A percentile compares a stretch with the other conserved stretches of the same genome.
These are phyloP conservation scores for Rhizophagus sp. DNA, from an alignment of 192 early-diverging fungal genomes.

Conservation along the genomic window DNA sequence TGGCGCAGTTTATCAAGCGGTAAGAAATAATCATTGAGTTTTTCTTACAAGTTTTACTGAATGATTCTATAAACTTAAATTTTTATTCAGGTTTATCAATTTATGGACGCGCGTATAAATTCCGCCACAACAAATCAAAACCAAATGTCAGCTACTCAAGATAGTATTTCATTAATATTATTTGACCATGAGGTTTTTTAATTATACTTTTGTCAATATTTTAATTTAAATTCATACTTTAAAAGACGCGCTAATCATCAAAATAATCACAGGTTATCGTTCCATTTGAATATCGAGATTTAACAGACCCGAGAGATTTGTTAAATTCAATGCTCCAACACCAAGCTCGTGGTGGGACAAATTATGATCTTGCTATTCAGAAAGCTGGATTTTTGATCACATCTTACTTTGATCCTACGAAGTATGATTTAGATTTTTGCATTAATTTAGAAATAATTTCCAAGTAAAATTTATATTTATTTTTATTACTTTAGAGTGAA, in stretches of 20 bases:
- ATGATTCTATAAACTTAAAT: not conserved
- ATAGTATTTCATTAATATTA: conserved; percentile 30
- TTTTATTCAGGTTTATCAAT: conserved; percentile 13
- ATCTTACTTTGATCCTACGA: conserved; percentile 21
- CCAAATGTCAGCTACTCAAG: not conserved
- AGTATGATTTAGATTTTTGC: not conserved
- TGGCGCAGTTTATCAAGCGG: conserved; percentile 29
- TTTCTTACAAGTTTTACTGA: no score
- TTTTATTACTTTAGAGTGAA: not conserved
- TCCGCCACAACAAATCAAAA: not conserved
- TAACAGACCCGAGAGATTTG: not conserved
- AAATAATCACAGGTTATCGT: not conserved
- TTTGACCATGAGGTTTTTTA: conserved; percentile 3
- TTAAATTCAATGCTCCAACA: conserved; percentile 18
- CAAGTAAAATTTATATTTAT: not conserved
- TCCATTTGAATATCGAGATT: conserved; percentile 14
- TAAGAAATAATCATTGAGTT: not conserved
- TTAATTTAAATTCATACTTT: no score
- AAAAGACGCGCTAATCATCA: no score
- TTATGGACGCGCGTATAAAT: conserved; percentile 19
- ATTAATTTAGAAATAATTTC: not conserved
- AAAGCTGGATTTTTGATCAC: conserved; percentile 14
- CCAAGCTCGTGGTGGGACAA: conserved; percentile 20
- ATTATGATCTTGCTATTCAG: conserved; percentile 14
- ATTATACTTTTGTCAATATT: no score